Base-by-base conservation (phyloP, 176 grass and related monocot species). In the Paspalum notatum region DNA sequence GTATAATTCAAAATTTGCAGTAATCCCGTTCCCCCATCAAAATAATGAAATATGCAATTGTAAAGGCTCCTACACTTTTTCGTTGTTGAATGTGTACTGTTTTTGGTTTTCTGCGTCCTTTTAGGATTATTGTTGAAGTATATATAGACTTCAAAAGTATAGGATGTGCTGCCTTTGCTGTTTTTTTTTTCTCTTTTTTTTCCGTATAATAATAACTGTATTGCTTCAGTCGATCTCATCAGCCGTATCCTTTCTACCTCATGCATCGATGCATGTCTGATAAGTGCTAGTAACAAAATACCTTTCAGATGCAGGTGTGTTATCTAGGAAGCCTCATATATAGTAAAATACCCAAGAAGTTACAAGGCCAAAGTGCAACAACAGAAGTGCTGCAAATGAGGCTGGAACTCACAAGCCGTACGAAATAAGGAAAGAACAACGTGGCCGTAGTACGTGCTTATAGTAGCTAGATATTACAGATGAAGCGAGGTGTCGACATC, bases 401-500 rank as follows among this genome's bases (percentile, higher is more conserved):
- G 62, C 77, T 1, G 15, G 76, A 80, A 76, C 82, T 81, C 58
- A 81, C 64, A 71, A 82, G 72, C 47, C 40, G 44, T 85, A 85
- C 77, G 70, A 85, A 89, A 58, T 43, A 89, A 86, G 78, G 24
- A 82, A 86, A 82, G 59, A 90, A 86, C 87, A 58, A 59, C 73
- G 60, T 21, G 45, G 60, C 42, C 81, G 84, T 85, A 82, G 84
- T 85, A 82, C 55, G 39, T 67, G 43, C 81, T 89, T 80, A 68
- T 66, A 56, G 64, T 53, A 69, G 58, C 21, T n/a, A n/a, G n/a
- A 60, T 71, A 88, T 93, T 93, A 97, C 88, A 97, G 93, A 80
- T 93, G 93, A 83, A 97, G 93, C 24, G 93, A 97, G 70, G 93
- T 97, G 72, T 97, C 93, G 26, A 97, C 93, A 72, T 97, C 93